These are phyloP conservation scores for Monotropa hypopitys DNA, from an alignment of 179 eudicot species.

Conservation along the genomic window DNA sequence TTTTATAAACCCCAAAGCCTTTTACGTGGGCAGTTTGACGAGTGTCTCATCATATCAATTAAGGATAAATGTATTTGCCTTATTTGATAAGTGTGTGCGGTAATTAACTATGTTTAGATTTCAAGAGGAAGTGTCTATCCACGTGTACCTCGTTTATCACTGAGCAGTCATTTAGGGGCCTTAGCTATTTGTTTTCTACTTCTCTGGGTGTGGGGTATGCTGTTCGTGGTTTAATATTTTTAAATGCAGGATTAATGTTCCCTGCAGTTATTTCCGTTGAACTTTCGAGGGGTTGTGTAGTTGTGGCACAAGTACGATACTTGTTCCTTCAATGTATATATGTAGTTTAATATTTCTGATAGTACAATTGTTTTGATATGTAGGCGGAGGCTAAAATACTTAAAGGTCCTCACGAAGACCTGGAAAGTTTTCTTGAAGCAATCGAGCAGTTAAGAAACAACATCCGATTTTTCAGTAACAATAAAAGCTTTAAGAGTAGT, in stretches of 20 bases:
- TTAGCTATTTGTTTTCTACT: neutral
- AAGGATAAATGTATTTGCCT: too few species aligned
- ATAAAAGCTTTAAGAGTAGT: conserved; percentile 84
- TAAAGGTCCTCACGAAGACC: conserved; percentile 93
- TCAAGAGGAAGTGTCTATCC: neutral
- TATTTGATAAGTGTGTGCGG: too few species aligned
- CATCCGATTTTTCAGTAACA: conserved; percentile 57
- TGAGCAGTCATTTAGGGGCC: too few species aligned
- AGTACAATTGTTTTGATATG: conserved; percentile 9
- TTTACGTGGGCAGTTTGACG: too few species aligned
- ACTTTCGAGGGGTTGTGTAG: neutral
- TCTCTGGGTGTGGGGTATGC: neutral
- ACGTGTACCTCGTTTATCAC: too few species aligned
- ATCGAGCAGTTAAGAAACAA: conserved; percentile 76
- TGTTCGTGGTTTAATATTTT: neutral
- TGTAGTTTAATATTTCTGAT: neutral
- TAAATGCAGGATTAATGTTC: too few species aligned
- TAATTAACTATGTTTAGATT: neutral
- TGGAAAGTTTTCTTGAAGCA: conserved; percentile 88
- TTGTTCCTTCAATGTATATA: neutral
- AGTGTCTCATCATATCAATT: too few species aligned
- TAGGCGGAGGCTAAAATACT: conserved; percentile 92
- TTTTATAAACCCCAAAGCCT: neutral
- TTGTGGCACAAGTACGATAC: neutral
- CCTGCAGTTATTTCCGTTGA: neutral